A percentile compares a stretch with the other conserved stretches of the same genome.
Evolutionary conservation across 2,329 filamentous ascomycete species (phyloP).

Genomic region (Polychaeton citri): DNA sequence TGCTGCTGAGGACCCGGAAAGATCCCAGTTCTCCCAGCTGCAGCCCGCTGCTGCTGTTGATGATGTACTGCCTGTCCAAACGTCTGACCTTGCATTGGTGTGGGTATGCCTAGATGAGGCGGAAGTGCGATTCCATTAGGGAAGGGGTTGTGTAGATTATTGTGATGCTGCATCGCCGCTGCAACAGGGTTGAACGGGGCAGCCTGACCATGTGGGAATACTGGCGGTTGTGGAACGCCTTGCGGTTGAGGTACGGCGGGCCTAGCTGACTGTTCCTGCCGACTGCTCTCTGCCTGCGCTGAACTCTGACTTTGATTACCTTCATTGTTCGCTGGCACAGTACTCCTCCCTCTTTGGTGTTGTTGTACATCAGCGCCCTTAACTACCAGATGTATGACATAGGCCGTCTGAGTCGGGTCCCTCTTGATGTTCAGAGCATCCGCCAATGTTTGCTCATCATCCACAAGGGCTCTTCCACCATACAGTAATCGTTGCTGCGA

Average conservation of each 20-base stretch:
- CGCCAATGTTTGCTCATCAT: constrained; percentile 35
- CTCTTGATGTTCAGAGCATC: constrained; percentile 37
- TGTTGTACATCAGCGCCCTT: constrained; percentile 7
- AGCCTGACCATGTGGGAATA: background rate
- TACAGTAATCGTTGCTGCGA: constrained; percentile 45
- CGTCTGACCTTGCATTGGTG: background rate
- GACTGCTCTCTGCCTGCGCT: background rate
- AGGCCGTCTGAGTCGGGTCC: constrained; percentile 28
- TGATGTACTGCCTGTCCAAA: constrained; percentile 2
- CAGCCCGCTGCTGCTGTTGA: constrained; percentile 12
- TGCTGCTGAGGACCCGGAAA: background rate
- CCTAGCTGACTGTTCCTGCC: background rate
- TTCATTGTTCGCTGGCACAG: too few relatives aligned
- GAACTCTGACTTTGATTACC: constrained; percentile 1
- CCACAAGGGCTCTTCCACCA: constrained; percentile 38
- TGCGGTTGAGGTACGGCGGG: background rate
- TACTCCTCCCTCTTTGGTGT: background rate
- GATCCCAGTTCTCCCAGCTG: background rate
- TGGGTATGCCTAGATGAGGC: background rate
- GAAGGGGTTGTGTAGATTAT: constrained; percentile 3
- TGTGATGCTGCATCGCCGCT: background rate
- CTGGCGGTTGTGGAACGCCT: background rate
- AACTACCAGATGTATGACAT: constrained; percentile 22
- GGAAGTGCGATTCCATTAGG: constrained; percentile 2
- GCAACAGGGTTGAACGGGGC: background rate